A percentile compares a stretch with the other conserved stretches of the same genome.
phyloP scores from a whole-genome alignment of 2,329 filamentous ascomycete species.

The Epichloe aotearoae region DNA sequence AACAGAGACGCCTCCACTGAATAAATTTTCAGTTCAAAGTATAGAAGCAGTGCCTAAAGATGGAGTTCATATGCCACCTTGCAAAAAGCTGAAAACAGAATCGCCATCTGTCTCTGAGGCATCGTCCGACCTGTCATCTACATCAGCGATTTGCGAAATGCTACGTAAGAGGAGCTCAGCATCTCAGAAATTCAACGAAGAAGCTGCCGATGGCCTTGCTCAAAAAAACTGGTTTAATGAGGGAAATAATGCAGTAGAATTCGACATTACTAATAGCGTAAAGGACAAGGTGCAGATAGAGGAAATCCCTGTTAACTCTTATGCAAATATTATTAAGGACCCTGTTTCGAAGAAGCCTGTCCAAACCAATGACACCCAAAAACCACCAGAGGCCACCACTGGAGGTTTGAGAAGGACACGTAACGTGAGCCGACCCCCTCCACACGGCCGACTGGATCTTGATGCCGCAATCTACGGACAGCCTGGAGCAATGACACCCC shows the following conservation, averaged over 20 bases:
- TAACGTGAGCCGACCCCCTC: not conserved
- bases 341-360: not conserved
- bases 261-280: not conserved
- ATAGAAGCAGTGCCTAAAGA: not conserved
- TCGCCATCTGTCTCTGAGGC: not conserved
- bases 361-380: not conserved
- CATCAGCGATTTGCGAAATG: not conserved
- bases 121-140: not conserved
- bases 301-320: not conserved
- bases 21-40: not conserved
- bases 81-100: not conserved
- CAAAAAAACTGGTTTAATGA: not conserved
- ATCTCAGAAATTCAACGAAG: not conserved
- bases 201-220: not conserved
- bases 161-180: not conserved
- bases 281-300: not conserved
- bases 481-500: conserved; percentile 11
- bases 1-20: not conserved
- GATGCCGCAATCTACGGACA: conserved; percentile 28
- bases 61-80: not conserved
- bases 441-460: conserved; percentile 16
- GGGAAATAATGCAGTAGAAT: not conserved
- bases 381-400: not conserved
- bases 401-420: not conserved
- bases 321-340: not conserved